Percentiles rank a stretch among this genome's conserved stretches.
phyloP scores from a whole-genome alignment of 2,329 filamentous ascomycete genomes.

The Cytospora schulzeri region DNA sequence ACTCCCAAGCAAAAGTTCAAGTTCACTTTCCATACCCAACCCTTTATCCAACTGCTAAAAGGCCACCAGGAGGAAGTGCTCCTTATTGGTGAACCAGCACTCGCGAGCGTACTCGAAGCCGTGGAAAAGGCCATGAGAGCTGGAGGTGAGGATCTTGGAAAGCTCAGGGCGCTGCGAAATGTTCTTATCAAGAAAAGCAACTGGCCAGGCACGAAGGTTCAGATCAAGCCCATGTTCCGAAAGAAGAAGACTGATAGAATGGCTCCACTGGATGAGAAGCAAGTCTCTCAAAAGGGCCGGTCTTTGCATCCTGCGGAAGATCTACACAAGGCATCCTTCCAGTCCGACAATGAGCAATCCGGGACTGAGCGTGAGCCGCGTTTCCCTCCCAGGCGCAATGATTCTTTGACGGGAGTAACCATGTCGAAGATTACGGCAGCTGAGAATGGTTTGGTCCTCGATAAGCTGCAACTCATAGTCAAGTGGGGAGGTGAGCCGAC shows the following conservation, averaged over 20 bases:
- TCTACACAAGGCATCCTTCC: conserved; percentile 16
- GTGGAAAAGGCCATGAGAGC: conserved; percentile 79
- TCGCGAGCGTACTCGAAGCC: conserved; percentile 86
- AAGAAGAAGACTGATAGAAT: conserved; percentile 74
- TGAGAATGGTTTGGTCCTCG: conserved; percentile 88
- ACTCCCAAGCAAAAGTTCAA: conserved; percentile 99
- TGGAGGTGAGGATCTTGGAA: conserved; percentile 80
- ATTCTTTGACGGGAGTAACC: conserved; percentile 86
- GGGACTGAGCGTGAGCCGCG: conserved; percentile 35
- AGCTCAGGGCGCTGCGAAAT: conserved; percentile 82
- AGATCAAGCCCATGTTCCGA: conserved; percentile 99
- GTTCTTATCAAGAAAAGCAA: conserved; percentile 89
- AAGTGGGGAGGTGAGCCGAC: conserved; percentile 99
- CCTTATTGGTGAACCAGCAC: conserved; percentile 85
- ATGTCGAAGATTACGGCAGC: conserved; percentile 92
- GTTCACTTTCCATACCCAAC: conserved; percentile 96
- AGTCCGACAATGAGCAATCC: conserved; percentile 15
- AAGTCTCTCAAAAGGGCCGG: conserved; percentile 37
- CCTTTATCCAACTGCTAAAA: conserved; percentile 91
- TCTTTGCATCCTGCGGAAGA: conserved; percentile 30
- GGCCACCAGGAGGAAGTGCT: conserved; percentile 96
- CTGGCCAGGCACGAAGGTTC: conserved; percentile 95
- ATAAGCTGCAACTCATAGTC: conserved; percentile 96
- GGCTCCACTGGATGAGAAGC: conserved; percentile 40
- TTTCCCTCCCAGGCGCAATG: conserved; percentile 65